Conservation (phyloP, 345 rosid species). For the Brassica nigra region DNA sequence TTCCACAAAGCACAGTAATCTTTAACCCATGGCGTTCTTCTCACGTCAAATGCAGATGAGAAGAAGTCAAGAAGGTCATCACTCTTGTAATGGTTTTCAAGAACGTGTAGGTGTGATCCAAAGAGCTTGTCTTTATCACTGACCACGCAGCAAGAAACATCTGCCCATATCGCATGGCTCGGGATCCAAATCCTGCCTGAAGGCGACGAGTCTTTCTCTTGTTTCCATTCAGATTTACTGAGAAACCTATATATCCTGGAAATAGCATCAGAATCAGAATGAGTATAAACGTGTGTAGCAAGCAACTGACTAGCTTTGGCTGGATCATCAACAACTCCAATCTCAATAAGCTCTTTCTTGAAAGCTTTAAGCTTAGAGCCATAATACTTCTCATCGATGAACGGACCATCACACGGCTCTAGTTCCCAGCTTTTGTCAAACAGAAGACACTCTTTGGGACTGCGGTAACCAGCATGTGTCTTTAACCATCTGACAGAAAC, state of each 20-base stretch:
- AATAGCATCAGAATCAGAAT: constrained; percentile 48
- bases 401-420: constrained; percentile 65
- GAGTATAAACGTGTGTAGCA: constrained; percentile 43
- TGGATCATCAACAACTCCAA: constrained; percentile 53
- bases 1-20: constrained; percentile 71
- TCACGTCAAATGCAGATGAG: constrained; percentile 45
- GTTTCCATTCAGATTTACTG: constrained; percentile 40
- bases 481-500: constrained; percentile 59
- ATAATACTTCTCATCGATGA: constrained; percentile 65
- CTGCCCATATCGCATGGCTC: constrained; percentile 49
- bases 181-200: constrained; percentile 59
- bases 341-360: constrained; percentile 46
- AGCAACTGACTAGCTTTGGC: constrained; percentile 42
- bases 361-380: constrained; percentile 41
- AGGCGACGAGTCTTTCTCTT: constrained; percentile 22
- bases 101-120: constrained; percentile 46
- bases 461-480: constrained; percentile 54
- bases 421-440: constrained; percentile 50
- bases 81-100: constrained; percentile 50
- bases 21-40: constrained; percentile 45
- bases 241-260: constrained; percentile 55
- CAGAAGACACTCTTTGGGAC: constrained; percentile 54
- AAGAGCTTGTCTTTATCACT: constrained; percentile 57
- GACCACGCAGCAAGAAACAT: constrained; percentile 51
- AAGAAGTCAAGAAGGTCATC: constrained; percentile 43